These are phyloP conservation scores for Fraxinus angustifolia DNA, from an alignment of 305 asterid genomes.

Conservation along the genomic window DNA sequence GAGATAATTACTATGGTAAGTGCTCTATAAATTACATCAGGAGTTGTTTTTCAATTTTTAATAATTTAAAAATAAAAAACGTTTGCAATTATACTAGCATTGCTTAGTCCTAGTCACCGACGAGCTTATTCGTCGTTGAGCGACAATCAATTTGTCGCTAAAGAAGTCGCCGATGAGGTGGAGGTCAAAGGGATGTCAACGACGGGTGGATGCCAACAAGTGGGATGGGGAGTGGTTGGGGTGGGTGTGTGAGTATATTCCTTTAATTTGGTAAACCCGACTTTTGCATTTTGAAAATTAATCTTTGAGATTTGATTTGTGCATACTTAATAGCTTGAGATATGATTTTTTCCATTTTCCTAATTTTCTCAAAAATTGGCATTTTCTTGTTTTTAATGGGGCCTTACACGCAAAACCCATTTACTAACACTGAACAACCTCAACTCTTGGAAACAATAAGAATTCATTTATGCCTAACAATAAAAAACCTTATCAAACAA, in stretches of 20 bases:
- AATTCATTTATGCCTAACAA: neutral
- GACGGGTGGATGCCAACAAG: neutral
- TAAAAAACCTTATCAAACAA: neutral
- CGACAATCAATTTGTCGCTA: neutral
- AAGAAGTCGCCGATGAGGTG: neutral
- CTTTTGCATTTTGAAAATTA: neutral
- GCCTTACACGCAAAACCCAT: neutral
- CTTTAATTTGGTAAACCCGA: neutral
- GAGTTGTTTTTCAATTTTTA: neutral
- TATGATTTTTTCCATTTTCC: neutral
- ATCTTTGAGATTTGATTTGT: neutral
- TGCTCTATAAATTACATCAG: neutral
- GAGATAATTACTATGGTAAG: no score
- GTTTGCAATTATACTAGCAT: neutral
- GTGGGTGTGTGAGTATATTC: neutral
- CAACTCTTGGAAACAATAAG: neutral
- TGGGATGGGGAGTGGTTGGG: neutral
- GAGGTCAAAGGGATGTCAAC: neutral
- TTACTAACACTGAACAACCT: no score
- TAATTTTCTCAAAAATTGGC: neutral
- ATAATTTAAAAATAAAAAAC: no score
- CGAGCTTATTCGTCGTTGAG: neutral
- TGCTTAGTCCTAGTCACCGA: neutral
- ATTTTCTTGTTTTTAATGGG: neutral
- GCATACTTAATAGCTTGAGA: neutral